Conservation (phyloP, 2,329 filamentous ascomycete species). For the Grosmannia huntii region DNA sequence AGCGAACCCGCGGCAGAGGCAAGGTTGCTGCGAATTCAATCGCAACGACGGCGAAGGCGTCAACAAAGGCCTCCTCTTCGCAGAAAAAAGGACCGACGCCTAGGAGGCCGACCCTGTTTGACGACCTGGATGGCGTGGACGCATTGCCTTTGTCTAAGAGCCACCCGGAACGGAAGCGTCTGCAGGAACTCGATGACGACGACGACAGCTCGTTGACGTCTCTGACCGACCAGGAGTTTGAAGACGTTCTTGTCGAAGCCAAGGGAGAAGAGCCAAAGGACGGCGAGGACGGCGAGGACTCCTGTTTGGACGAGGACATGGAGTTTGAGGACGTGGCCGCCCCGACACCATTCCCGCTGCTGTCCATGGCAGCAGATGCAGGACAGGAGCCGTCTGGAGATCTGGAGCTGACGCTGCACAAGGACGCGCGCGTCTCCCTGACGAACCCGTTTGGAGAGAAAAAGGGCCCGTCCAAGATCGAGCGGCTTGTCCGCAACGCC, state of each 20-base stretch:
- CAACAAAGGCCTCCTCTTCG: background rate
- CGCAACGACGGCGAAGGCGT: no score
- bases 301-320: constrained; percentile 30
- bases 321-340: constrained; percentile 46
- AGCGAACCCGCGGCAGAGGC: constrained; percentile 13
- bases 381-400: constrained; percentile 46
- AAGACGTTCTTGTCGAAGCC: constrained; percentile 27
- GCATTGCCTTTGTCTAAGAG: constrained; percentile 30
- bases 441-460: constrained; percentile 52
- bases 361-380: constrained; percentile 14
- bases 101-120: constrained; percentile 46
- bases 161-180: constrained; percentile 25
- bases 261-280: constrained; percentile 13
- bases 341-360: constrained; percentile 19
- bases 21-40: background rate
- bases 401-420: constrained; percentile 58
- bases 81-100: constrained; percentile 15
- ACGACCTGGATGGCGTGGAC: constrained; percentile 42
- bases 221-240: constrained; percentile 45
- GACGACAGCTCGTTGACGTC: constrained; percentile 37
- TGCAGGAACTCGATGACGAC: constrained; percentile 12
- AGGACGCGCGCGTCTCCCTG: constrained; percentile 45
- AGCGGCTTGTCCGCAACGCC: constrained; percentile 61
- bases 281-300: constrained; percentile 17
- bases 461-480: constrained; percentile 76